These are phyloP conservation scores for Leptodontidium sp. DNA, from an alignment of 2,329 filamentous ascomycete species.

Conservation along the genomic window DNA sequence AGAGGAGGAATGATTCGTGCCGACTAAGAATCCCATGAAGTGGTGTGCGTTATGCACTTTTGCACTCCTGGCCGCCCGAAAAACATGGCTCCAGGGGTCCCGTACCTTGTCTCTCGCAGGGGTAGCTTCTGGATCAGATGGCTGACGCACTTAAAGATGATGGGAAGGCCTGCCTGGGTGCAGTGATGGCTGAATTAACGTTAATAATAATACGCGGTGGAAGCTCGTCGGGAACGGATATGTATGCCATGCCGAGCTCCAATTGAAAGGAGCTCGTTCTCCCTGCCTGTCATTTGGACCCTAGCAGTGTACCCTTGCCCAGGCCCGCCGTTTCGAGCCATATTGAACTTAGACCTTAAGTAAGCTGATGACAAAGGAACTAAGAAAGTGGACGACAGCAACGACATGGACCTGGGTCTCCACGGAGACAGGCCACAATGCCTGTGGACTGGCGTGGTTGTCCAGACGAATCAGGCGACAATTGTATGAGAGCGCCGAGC, in stretches of 20 bases:
- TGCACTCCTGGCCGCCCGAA: slow-evolving; percentile 31
- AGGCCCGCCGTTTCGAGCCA: slow-evolving; percentile 1
- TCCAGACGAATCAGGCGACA: not conserved
- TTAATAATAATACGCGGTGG: slow-evolving; percentile 10
- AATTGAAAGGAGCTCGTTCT: slow-evolving; percentile 10
- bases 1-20: slow-evolving; percentile 12
- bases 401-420: slow-evolving; percentile 2
- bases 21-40: slow-evolving; percentile 20
- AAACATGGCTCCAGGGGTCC: slow-evolving; percentile 17
- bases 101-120: slow-evolving; percentile 10
- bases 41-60: slow-evolving; percentile 36
- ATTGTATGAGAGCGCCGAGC: not conserved
- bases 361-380: slow-evolving; percentile 17
- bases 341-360: slow-evolving; percentile 7
- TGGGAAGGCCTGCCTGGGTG: not conserved
- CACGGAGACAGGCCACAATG: not conserved
- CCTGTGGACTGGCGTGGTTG: not conserved
- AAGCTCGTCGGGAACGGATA: slow-evolving; percentile 13
- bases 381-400: slow-evolving; percentile 5
- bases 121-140: slow-evolving; percentile 17
- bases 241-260: slow-evolving; percentile 14
- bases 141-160: slow-evolving; percentile 21
- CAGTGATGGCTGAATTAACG: slow-evolving; percentile 13
- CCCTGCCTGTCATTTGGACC: not conserved
- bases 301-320: not conserved